Evolutionary conservation across 23 red algal genomes (phyloP).

Genomic region (Gracilaria vermiculophylla): DNA sequence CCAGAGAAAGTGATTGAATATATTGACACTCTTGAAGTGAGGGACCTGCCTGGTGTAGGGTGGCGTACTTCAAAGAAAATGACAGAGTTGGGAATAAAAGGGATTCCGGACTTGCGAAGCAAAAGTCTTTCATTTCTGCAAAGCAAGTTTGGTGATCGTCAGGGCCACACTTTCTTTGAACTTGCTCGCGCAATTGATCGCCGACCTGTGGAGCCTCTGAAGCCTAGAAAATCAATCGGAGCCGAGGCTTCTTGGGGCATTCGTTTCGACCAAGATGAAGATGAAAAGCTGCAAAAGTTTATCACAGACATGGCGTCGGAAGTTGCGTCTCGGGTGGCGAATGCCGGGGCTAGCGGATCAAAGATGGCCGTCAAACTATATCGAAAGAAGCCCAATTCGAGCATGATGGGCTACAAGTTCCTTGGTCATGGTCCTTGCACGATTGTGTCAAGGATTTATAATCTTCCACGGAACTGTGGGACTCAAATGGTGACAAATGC

Average conservation of each 20-base stretch:
- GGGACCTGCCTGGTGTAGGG: slow-evolving; percentile 85
- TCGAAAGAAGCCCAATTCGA: slow-evolving; percentile 62
- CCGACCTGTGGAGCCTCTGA: slow-evolving; percentile 73
- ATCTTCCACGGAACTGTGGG: background rate
- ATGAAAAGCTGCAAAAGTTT: slow-evolving; percentile 75
- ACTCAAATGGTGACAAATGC: background rate
- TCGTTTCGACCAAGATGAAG: slow-evolving; percentile 71
- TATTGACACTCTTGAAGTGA: slow-evolving; percentile 64
- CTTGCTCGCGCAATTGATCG: slow-evolving; percentile 57
- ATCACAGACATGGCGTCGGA: slow-evolving; percentile 75
- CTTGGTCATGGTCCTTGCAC: slow-evolving; percentile 66
- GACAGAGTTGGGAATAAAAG: slow-evolving; percentile 33
- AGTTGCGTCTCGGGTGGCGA: slow-evolving; percentile 59
- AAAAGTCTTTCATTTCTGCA: slow-evolving; percentile 44
- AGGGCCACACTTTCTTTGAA: slow-evolving; percentile 64
- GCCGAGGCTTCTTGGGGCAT: slow-evolving; percentile 96
- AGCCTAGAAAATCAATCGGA: slow-evolving; percentile 80
- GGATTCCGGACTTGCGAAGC: slow-evolving; percentile 42
- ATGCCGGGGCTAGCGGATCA: slow-evolving; percentile 53
- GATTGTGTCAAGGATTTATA: slow-evolving; percentile 17
- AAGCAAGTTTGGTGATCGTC: slow-evolving; percentile 59
- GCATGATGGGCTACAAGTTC: slow-evolving; percentile 62
- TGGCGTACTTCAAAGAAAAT: slow-evolving; percentile 70
- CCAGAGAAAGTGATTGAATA: slow-evolving; percentile 58
- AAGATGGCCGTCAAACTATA: slow-evolving; percentile 75